Conservation (phyloP, 2,329 filamentous ascomycete genomes). For the Hymenoscyphus occultus region DNA sequence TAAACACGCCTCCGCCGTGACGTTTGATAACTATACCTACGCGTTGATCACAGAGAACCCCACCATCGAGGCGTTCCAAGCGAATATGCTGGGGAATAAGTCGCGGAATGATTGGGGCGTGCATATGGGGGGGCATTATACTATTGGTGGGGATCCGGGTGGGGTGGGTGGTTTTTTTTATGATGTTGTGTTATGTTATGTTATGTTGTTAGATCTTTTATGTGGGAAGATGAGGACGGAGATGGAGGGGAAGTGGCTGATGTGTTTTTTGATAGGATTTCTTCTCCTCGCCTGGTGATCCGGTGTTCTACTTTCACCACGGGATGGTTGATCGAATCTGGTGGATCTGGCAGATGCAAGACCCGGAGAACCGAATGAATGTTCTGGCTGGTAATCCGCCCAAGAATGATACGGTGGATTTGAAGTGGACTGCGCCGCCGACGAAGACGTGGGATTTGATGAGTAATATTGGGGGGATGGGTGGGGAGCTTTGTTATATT, state of each 20-base stretch:
- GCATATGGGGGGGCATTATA: conserved; percentile 42
- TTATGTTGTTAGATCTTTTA: too few species aligned
- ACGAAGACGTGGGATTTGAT: conserved; percentile 15
- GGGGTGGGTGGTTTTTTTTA: conserved; percentile 33
- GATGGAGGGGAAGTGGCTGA: too few species aligned
- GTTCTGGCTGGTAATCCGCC: conserved; percentile 32
- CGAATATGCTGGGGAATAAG: conserved; percentile 41
- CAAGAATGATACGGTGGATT: conserved; percentile 10
- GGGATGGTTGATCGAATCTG: conserved; percentile 45
- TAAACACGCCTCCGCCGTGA: conserved; percentile 34
- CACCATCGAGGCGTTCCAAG: conserved; percentile 44
- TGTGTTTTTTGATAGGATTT: conserved; percentile 35
- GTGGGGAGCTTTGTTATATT: conserved; percentile 16
- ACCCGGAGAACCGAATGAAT: conserved; percentile 36
- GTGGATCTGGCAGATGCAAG: conserved; percentile 48
- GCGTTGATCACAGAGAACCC: conserved; percentile 40
- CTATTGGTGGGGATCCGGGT: conserved; percentile 44
- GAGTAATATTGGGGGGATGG: conserved; percentile 14
- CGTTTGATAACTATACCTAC: conserved; percentile 17
- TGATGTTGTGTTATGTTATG: too few species aligned
- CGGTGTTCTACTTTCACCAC: conserved; percentile 46
- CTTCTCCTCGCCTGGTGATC: conserved; percentile 43
- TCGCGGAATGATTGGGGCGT: conserved; percentile 37
- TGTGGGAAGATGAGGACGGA: too few species aligned
- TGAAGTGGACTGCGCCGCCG: conserved; percentile 12